phyloP scores from a whole-genome alignment of 2,329 filamentous ascomycete species.

The Albifimbria verrucaria region DNA sequence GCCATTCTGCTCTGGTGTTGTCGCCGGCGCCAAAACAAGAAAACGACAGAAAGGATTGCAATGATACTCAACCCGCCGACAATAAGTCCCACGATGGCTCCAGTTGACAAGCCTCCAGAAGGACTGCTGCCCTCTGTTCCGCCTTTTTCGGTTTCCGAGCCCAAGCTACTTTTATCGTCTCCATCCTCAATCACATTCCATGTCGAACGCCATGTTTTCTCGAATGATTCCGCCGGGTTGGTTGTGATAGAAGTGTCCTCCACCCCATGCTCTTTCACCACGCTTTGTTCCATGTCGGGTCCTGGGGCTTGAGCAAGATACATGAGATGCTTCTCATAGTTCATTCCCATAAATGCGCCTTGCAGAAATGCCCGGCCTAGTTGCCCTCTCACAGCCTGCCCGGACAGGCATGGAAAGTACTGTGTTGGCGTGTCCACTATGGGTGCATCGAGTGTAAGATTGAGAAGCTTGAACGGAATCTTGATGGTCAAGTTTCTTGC shows the following conservation, averaged over 20 bases:
- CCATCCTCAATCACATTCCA: background rate
- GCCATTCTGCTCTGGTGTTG: too few relatives aligned
- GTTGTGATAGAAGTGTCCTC: background rate
- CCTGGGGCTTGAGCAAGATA: constrained; percentile 40
- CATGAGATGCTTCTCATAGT: constrained; percentile 14
- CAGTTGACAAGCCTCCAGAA: too few relatives aligned
- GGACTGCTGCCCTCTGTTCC: too few relatives aligned
- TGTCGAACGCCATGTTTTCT: background rate
- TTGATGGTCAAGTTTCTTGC: constrained; percentile 22
- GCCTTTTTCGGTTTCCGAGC: too few relatives aligned
- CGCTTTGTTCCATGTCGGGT: constrained; percentile 14
- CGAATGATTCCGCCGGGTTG: background rate
- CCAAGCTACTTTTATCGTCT: background rate
- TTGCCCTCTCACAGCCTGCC: background rate
- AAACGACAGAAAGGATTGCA: too few relatives aligned
- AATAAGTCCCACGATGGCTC: too few relatives aligned
- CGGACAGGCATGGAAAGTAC: constrained; percentile 37
- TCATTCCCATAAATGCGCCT: background rate
- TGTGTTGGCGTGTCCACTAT: constrained; percentile 25
- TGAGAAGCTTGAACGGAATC: constrained; percentile 26
- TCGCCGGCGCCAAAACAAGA: too few relatives aligned
- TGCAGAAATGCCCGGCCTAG: background rate
- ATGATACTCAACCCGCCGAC: too few relatives aligned
- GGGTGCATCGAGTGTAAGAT: constrained; percentile 34
- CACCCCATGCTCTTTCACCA: background rate